These are phyloP conservation scores for Prunus yedoensis DNA, from an alignment of 331 rosid species.

Conservation along the genomic window DNA sequence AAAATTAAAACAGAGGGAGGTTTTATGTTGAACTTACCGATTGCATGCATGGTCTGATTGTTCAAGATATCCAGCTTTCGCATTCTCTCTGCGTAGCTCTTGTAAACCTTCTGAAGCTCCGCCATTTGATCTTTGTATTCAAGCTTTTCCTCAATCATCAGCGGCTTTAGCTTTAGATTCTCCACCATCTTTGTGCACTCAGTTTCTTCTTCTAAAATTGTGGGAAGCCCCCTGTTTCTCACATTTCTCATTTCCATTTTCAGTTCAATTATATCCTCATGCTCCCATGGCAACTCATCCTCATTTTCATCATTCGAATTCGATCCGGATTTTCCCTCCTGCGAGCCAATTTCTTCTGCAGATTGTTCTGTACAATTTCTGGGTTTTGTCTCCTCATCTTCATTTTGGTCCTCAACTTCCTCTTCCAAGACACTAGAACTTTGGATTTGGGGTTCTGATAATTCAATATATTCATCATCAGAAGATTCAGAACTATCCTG, in stretches of 20 bases:
- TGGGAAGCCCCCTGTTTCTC: conserved; percentile 71
- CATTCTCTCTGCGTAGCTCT: conserved; percentile 67
- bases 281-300: conserved; percentile 54
- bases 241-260: conserved; percentile 61
- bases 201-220: conserved; percentile 66
- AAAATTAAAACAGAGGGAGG: not conserved
- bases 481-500: not conserved
- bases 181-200: conserved; percentile 37
- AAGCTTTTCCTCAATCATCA: conserved; percentile 50
- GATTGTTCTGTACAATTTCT: conserved; percentile 17
- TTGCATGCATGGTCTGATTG: conserved; percentile 80
- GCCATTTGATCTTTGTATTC: conserved; percentile 54
- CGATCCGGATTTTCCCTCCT: conserved; percentile 22
- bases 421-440: conserved; percentile 11
- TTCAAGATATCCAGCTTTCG: conserved; percentile 78
- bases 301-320: conserved; percentile 37
- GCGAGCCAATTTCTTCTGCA: conserved; percentile 30
- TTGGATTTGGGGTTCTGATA: conserved; percentile 7
- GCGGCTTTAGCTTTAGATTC: conserved; percentile 39
- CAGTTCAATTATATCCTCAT: conserved; percentile 66
- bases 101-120: conserved; percentile 63
- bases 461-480: conserved; percentile 39
- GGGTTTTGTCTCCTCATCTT: not conserved
- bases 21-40: conserved; percentile 45
- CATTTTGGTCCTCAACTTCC: conserved; percentile 3